These are phyloP conservation scores for Bruguiera hainesii DNA, from an alignment of 441 rosid species.

Conservation along the genomic window DNA sequence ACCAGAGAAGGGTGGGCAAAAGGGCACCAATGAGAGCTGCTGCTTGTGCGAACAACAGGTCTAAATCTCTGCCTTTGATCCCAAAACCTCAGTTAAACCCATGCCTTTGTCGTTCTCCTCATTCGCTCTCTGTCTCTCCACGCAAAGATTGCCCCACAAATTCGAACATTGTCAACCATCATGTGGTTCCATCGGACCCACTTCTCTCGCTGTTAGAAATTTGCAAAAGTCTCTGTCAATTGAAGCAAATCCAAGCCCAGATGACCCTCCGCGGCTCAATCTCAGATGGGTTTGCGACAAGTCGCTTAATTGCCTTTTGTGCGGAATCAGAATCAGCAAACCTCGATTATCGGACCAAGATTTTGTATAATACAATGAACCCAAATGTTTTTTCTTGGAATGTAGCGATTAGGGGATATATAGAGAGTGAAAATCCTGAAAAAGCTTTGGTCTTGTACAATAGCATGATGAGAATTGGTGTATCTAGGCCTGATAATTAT, in stretches of 20 bases:
- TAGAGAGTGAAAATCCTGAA: conserved; percentile 40
- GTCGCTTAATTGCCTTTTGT: conserved; percentile 65
- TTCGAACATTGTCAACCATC: conserved; percentile 39
- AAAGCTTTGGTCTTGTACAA: conserved; percentile 45
- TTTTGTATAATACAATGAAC: conserved; percentile 38
- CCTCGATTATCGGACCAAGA: conserved; percentile 53
- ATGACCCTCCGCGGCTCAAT: conserved; percentile 49
- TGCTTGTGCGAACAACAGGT: conserved; percentile 19
- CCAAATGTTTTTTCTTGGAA: conserved; percentile 68
- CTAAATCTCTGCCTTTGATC: conserved; percentile 25
- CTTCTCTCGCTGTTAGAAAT: conserved; percentile 52
- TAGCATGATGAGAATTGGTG: conserved; percentile 52
- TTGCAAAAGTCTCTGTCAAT: conserved; percentile 50
- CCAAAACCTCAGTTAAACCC: conserved; percentile 24
- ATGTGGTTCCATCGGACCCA: conserved; percentile 48
- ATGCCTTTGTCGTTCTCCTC: conserved; percentile 19
- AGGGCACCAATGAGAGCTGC: conserved; percentile 35
- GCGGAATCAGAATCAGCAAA: conserved; percentile 54
- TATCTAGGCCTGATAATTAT: conserved; percentile 58
- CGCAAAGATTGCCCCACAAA: conserved; percentile 33
- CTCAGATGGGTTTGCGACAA: conserved; percentile 49
- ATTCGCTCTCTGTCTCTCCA: conserved; percentile 40
- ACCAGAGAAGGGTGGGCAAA: not conserved
- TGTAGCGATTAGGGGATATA: conserved; percentile 58
- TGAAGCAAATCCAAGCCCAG: conserved; percentile 77